Evolutionary conservation across 495 filamentous ascomycete species (phyloP).

Genomic region (Penicillium bialowiezense): DNA sequence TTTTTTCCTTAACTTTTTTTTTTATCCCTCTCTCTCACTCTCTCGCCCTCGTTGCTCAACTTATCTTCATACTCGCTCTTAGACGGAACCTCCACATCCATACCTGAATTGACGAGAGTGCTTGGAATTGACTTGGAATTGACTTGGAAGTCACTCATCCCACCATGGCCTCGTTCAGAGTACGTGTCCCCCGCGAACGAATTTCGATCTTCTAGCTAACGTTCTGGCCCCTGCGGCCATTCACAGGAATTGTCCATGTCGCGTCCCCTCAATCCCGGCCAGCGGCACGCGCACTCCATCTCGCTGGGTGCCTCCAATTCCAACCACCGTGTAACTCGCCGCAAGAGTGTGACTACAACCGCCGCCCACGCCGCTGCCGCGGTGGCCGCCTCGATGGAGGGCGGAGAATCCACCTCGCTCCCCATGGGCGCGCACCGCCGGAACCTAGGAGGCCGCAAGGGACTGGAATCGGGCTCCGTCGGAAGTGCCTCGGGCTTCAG

Average conservation of each 20-base stretch:
- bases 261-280: slow-evolving; percentile 48
- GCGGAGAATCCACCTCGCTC: slow-evolving; percentile 40
- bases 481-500: slow-evolving; percentile 35
- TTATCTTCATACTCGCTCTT: no score
- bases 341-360: slow-evolving; percentile 87
- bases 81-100: slow-evolving; percentile 17
- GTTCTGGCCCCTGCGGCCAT: slow-evolving; percentile 14
- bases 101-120: slow-evolving; percentile 31
- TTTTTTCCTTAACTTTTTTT: slow-evolving; percentile 12
- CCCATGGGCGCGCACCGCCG: slow-evolving; percentile 42
- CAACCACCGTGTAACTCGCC: slow-evolving; percentile 81
- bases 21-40: slow-evolving; percentile 11
- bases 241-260: slow-evolving; percentile 46
- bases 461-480: slow-evolving; percentile 43
- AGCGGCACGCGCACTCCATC: slow-evolving; percentile 77
- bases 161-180: slow-evolving; percentile 49
- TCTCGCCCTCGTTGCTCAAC: slow-evolving; percentile 9
- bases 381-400: slow-evolving; percentile 70
- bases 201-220: slow-evolving; percentile 11
- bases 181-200: slow-evolving; percentile 17
- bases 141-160: slow-evolving; percentile 28
- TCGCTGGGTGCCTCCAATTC: slow-evolving; percentile 76
- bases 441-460: slow-evolving; percentile 45
- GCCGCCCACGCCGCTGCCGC: slow-evolving; percentile 71
- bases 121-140: slow-evolving; percentile 31